Conservation (phyloP, 495 filamentous ascomycete genomes). For the Cercophora sp. region DNA sequence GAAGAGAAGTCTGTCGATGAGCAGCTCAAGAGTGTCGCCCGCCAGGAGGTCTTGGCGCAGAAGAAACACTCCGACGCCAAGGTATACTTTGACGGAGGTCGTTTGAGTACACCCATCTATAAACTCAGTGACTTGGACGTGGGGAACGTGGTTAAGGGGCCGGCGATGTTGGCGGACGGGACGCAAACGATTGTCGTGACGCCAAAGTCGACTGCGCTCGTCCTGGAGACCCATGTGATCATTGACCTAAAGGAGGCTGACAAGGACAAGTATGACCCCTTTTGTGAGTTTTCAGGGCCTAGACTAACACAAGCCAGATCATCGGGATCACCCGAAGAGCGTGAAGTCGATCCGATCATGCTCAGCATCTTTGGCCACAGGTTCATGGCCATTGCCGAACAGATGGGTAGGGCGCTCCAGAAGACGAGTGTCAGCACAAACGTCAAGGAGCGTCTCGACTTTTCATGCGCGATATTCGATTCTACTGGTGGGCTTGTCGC, state of each 20-base stretch:
- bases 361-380: slow-evolving; percentile 93
- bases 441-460: slow-evolving; percentile 95
- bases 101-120: slow-evolving; percentile 80
- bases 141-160: slow-evolving; percentile 75
- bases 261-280: slow-evolving; percentile 36
- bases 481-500: slow-evolving; percentile 86
- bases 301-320: too few species aligned
- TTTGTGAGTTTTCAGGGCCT: too few species aligned
- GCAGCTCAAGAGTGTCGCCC: slow-evolving; percentile 65
- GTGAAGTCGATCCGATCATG: slow-evolving; percentile 78
- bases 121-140: slow-evolving; percentile 72
- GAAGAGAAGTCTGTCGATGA: slow-evolving; percentile 75
- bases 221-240: slow-evolving; percentile 69
- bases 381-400: slow-evolving; percentile 99
- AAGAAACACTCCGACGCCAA: slow-evolving; percentile 54
- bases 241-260: slow-evolving; percentile 66
- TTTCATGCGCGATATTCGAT: slow-evolving; percentile 94
- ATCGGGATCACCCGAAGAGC: slow-evolving; percentile 40
- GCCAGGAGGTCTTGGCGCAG: slow-evolving; percentile 39
- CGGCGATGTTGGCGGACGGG: slow-evolving; percentile 88
- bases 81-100: slow-evolving; percentile 71
- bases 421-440: slow-evolving; percentile 98
- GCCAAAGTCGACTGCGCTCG: slow-evolving; percentile 68
- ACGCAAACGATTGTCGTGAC: slow-evolving; percentile 95
- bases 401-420: slow-evolving; percentile 93